Evolutionary conservation across 2,329 filamentous ascomycete species (phyloP).

Genomic region (Metarhizium brunneum): DNA sequence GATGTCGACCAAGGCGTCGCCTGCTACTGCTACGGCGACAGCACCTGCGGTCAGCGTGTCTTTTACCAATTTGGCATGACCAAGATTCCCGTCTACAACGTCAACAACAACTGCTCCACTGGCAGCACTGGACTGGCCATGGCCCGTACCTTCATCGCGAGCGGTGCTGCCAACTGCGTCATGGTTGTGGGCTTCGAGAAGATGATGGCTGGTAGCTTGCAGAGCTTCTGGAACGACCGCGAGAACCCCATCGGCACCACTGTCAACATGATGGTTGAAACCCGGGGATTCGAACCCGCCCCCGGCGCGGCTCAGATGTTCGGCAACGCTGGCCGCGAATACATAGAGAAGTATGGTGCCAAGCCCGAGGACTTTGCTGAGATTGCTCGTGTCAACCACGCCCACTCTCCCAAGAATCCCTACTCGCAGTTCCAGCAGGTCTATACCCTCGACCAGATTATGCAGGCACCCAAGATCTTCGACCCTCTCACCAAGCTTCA

Average conservation of each 20-base stretch:
- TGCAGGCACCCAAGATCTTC: slow-evolving; percentile 68
- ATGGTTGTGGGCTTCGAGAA: slow-evolving; percentile 95
- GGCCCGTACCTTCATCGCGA: slow-evolving; percentile 67
- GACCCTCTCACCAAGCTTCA: slow-evolving; percentile 93
- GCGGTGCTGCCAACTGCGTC: slow-evolving; percentile 78
- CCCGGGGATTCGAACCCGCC: slow-evolving; percentile 70
- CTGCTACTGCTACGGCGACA: slow-evolving; percentile 98
- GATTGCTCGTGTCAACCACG: slow-evolving; percentile 87
- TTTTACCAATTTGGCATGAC: slow-evolving; percentile 99
- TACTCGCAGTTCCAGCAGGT: slow-evolving; percentile 97
- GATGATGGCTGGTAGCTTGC: slow-evolving; percentile 88
- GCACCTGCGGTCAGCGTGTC: slow-evolving; percentile 87
- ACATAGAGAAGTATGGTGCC: slow-evolving; percentile 93
- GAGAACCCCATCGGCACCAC: slow-evolving; percentile 69
- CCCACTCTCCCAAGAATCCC: slow-evolving; percentile 83
- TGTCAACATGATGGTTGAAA: slow-evolving; percentile 71
- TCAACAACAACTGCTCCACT: slow-evolving; percentile 98
- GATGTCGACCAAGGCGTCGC: slow-evolving; percentile 90
- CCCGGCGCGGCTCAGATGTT: slow-evolving; percentile 90
- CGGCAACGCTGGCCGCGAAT: slow-evolving; percentile 86
- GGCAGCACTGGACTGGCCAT: slow-evolving; percentile 86
- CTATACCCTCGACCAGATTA: slow-evolving; percentile 78
- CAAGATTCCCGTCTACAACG: slow-evolving; percentile 90
- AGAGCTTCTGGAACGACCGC: slow-evolving; percentile 77
- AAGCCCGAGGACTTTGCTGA: slow-evolving; percentile 82